Conservation (phyloP, 2,329 filamentous ascomycete species). For the Botrytis medusae region DNA sequence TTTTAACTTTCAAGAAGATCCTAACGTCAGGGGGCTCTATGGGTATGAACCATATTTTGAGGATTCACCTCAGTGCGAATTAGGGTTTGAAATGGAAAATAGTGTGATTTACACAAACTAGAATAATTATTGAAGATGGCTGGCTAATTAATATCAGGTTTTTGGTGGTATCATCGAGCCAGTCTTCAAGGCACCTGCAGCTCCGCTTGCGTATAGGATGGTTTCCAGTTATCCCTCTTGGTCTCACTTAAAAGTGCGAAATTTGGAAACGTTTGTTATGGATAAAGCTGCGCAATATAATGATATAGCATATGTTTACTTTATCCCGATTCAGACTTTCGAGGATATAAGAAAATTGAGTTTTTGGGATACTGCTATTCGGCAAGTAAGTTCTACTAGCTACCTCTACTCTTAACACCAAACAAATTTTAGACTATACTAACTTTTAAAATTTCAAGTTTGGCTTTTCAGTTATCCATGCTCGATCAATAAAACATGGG, state of each 20-base stretch:
- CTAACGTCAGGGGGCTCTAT: neutral
- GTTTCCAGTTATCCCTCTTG: neutral
- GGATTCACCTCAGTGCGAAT: slow-evolving; percentile 3
- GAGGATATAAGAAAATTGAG: slow-evolving; percentile 5
- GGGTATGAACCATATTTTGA: slow-evolving; percentile 12
- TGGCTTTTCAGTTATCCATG: neutral
- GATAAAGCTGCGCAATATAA: neutral
- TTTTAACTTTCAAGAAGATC: neutral
- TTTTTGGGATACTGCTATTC: slow-evolving; percentile 12
- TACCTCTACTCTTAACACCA: neutral
- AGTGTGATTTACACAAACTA: neutral
- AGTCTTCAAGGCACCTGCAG: neutral
- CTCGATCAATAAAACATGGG: slow-evolving; percentile 6
- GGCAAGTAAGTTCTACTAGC: neutral
- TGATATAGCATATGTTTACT: neutral
- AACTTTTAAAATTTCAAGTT: neutral
- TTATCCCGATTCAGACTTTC: slow-evolving; percentile 7
- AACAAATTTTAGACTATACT: neutral
- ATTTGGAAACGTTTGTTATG: neutral
- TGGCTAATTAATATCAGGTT: slow-evolving; percentile 1
- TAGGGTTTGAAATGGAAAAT: slow-evolving; percentile 16
- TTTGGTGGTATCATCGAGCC: slow-evolving; percentile 19
- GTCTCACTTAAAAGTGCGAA: neutral
- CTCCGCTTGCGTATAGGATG: slow-evolving; percentile 14
- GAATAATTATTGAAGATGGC: neutral